Evolutionary conservation across 495 filamentous ascomycete species (phyloP).

Genomic region (Penicillium lagena): DNA sequence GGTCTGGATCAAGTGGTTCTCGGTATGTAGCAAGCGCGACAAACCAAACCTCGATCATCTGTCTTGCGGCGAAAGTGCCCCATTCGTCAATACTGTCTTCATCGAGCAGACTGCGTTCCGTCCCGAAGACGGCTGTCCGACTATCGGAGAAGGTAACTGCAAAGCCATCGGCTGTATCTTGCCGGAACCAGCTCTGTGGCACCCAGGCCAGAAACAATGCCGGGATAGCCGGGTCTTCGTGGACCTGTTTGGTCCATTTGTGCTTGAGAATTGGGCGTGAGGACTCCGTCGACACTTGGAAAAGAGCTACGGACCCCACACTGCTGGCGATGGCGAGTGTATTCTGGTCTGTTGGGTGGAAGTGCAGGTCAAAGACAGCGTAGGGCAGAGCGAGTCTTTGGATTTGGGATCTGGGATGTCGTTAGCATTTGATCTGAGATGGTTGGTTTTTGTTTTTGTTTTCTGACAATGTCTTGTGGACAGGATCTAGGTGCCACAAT

Average conservation of each 20-base stretch:
- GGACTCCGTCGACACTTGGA: conserved; percentile 24
- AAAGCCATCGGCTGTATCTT: conserved; percentile 34
- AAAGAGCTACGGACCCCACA: conserved; percentile 62
- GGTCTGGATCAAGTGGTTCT: background rate
- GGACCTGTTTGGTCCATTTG: conserved; percentile 29
- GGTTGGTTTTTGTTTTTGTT: background rate
- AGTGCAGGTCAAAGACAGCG: conserved; percentile 82
- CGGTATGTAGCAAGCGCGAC: conserved; percentile 26
- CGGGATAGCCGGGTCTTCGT: conserved; percentile 48
- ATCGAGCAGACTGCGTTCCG: conserved; percentile 7
- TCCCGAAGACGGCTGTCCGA: conserved; percentile 44
- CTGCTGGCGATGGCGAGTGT: conserved; percentile 68
- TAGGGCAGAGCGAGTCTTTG: conserved; percentile 50
- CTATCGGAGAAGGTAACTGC: conserved; percentile 69
- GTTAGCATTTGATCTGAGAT: background rate
- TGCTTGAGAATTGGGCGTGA: conserved; percentile 15
- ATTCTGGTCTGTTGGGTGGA: conserved; percentile 51
- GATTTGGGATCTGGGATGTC: conserved; percentile 20
- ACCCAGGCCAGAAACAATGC: conserved; percentile 70
- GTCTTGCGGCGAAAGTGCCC: conserved; percentile 24
- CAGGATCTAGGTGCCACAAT: conserved; percentile 49
- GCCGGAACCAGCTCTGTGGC: conserved; percentile 39
- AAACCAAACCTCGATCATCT: conserved; percentile 42
- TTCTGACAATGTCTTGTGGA: conserved; percentile 44
- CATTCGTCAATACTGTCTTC: conserved; percentile 13